These are phyloP conservation scores for Sequoiadendron giganteum DNA, from an alignment of 75 land plant species.

Conservation along the genomic window DNA sequence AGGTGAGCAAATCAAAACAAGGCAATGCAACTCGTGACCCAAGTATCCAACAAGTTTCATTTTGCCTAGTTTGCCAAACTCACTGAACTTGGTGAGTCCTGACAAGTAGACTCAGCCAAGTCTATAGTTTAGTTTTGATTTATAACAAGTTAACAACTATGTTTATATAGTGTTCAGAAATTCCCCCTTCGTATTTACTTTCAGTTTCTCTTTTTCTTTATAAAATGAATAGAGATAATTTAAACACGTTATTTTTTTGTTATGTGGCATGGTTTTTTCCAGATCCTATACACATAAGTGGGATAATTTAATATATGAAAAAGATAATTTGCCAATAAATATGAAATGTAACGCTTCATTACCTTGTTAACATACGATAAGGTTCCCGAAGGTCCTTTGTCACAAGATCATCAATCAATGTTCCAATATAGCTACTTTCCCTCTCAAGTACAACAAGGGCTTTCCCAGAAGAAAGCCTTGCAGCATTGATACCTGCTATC, in stretches of 20 bases:
- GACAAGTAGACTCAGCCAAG: no score
- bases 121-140: no score
- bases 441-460: constrained; percentile 81
- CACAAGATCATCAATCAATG: constrained; percentile 96
- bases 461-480: constrained; percentile 64
- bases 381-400: constrained; percentile 98
- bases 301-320: neutral
- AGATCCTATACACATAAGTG: neutral
- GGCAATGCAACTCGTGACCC: no score
- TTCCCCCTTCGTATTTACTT: neutral
- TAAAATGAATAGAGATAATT: neutral
- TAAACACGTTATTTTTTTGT: neutral
- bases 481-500: constrained; percentile 95
- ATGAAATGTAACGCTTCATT: neutral
- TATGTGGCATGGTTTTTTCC: neutral
- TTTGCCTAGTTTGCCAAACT: no score
- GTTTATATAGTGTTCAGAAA: no score
- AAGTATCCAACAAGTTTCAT: no score
- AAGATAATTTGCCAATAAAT: neutral
- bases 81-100: no score
- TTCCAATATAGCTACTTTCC: constrained; percentile 96
- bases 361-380: constrained; percentile 99
- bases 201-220: neutral
- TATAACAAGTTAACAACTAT: no score
- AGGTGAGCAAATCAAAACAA: no score